Percentiles rank a stretch among this genome's conserved stretches.
phyloP scores from a whole-genome alignment of 495 filamentous ascomycete species.

The Cudoniella acicularis region DNA sequence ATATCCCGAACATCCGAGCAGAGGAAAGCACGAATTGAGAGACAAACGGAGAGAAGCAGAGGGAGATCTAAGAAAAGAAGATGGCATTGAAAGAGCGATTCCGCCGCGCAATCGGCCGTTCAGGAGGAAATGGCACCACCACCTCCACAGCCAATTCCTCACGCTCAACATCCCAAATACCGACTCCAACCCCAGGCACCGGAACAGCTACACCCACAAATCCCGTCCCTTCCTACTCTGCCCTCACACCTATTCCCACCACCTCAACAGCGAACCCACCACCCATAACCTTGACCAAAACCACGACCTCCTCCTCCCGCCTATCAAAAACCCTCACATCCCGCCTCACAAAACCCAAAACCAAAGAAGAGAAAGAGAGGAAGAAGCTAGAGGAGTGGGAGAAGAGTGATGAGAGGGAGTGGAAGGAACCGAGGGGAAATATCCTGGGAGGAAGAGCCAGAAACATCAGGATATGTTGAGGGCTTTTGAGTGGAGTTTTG shows the following conservation, averaged over 20 bases:
- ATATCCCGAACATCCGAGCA: no score
- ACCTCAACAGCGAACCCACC: background rate
- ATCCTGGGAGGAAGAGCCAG: conserved; percentile 2
- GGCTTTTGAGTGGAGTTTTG: conserved; percentile 7
- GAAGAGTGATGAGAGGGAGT: conserved; percentile 13
- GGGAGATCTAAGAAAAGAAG: background rate
- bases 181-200: background rate
- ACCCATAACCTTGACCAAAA: conserved; percentile 1
- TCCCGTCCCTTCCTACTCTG: background rate
- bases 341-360: conserved; percentile 1
- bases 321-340: conserved; percentile 5
- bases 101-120: background rate
- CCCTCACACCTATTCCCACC: background rate
- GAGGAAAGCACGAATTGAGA: background rate
- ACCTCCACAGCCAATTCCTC: background rate
- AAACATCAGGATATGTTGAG: conserved; percentile 14
- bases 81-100: conserved; percentile 11
- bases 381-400: conserved; percentile 14
- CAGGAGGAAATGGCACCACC: background rate
- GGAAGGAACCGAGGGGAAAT: conserved; percentile 2
- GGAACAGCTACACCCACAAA: background rate
- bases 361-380: conserved; percentile 5
- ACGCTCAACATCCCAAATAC: background rate
- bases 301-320: background rate
- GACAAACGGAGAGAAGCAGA: no score